These are phyloP conservation scores for Aspergillus udagawae DNA, from an alignment of 2,329 filamentous ascomycete species.

Conservation along the genomic window DNA sequence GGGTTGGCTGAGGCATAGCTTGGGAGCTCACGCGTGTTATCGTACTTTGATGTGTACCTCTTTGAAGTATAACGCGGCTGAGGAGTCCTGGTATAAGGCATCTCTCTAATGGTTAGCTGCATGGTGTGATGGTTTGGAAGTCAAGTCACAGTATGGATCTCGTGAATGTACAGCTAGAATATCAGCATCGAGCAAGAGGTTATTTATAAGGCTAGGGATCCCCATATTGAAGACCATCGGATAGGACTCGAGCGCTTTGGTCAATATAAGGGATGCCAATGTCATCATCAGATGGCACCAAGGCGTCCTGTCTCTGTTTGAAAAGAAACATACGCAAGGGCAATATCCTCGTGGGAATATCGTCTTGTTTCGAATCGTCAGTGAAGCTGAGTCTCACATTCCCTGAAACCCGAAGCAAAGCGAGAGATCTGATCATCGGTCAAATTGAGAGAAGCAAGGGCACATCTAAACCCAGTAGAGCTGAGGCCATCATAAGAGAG, in stretches of 20 bases:
- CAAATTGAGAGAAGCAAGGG: not conserved
- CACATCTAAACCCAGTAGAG: not conserved
- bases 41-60: not conserved
- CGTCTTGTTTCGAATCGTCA: not conserved
- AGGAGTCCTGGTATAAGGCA: conserved; percentile 1
- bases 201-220: not conserved
- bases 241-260: not conserved
- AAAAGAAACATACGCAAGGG: not conserved
- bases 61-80: not conserved
- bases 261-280: not conserved
- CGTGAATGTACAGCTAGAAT: not conserved
- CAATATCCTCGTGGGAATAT: not conserved
- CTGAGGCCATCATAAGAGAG: not conserved
- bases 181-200: not conserved
- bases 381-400: not conserved
- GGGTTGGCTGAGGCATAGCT: conserved; percentile 20
- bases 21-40: conserved; percentile 12
- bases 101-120: not conserved
- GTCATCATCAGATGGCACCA: not conserved
- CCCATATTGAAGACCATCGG: not conserved
- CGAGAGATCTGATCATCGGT: not conserved
- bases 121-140: not conserved
- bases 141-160: not conserved
- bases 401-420: not conserved
- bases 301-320: not conserved